Evolutionary conservation across 2,329 filamentous ascomycete species (phyloP).

Genomic region (Nigrograna mackinnonii): DNA sequence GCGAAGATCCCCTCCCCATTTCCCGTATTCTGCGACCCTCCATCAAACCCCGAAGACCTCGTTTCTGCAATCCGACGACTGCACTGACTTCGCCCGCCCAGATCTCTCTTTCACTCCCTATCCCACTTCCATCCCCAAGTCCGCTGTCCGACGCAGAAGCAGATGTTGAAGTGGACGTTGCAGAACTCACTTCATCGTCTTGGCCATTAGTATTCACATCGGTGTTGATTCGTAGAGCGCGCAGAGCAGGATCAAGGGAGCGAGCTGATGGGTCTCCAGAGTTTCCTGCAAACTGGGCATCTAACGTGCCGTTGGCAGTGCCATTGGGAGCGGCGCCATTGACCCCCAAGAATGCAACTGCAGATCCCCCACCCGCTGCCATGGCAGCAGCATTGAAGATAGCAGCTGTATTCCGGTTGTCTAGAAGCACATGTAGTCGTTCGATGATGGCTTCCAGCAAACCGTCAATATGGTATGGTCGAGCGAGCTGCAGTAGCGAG

Average conservation of each 20-base stretch:
- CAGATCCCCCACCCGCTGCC: constrained; percentile 90
- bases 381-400: constrained; percentile 98
- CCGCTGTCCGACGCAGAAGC: constrained; percentile 36
- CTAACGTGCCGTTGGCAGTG: constrained; percentile 21
- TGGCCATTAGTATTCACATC: constrained; percentile 38
- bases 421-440: constrained; percentile 83
- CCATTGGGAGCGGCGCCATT: constrained; percentile 32
- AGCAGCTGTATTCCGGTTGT: constrained; percentile 91
- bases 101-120: constrained; percentile 60
- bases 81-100: constrained; percentile 84
- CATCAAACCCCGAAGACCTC: constrained; percentile 90
- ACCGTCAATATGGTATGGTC: constrained; percentile 91
- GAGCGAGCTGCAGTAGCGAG: constrained; percentile 88
- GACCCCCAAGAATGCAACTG: constrained; percentile 64
- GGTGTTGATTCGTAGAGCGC: constrained; percentile 55
- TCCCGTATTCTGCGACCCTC: constrained; percentile 87
- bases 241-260: constrained; percentile 36
- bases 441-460: constrained; percentile 92
- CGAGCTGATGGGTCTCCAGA: constrained; percentile 15
- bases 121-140: constrained; percentile 37
- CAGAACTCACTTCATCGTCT: constrained; percentile 41
- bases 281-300: constrained; percentile 3
- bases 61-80: constrained; percentile 93
- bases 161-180: constrained; percentile 30
- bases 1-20: constrained; percentile 53